These are phyloP conservation scores for Inga oerstediana DNA, from an alignment of 306 rosid species.

Conservation along the genomic window DNA sequence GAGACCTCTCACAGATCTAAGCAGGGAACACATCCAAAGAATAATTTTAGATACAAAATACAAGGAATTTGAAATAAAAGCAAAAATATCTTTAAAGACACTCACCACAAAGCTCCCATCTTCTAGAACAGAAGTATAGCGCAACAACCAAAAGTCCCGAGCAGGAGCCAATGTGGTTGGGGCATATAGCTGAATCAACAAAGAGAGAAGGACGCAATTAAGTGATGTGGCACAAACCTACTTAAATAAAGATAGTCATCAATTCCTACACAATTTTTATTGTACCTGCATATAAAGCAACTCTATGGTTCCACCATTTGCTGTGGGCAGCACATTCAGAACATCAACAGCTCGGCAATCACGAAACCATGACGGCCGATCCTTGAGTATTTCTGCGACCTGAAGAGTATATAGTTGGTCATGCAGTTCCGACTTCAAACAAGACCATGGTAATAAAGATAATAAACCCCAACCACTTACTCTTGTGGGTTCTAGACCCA, in stretches of 20 bases:
- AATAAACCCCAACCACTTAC: constrained; percentile 49
- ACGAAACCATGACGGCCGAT: constrained; percentile 85
- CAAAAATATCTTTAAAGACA: background rate
- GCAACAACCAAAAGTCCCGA: constrained; percentile 83
- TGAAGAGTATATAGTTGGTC: constrained; percentile 19
- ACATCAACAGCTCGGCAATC: constrained; percentile 84
- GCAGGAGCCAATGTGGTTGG: constrained; percentile 95
- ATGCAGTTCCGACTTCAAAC: background rate
- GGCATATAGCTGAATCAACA: constrained; percentile 66
- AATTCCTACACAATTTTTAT: background rate
- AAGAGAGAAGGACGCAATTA: background rate
- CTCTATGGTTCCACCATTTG: constrained; percentile 85
- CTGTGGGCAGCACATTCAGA: constrained; percentile 67
- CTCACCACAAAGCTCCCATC: constrained; percentile 95
- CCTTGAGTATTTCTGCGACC: constrained; percentile 87
- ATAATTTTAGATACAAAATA: background rate
- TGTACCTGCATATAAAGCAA: constrained; percentile 85
- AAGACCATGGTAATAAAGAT: background rate
- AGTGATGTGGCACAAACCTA: background rate
- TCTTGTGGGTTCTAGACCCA: constrained; percentile 99
- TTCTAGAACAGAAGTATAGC: constrained; percentile 80
- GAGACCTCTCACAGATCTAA: constrained; percentile 92
- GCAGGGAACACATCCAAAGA: background rate
- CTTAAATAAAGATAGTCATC: background rate
- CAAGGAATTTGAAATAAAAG: background rate